Evolutionary conservation across 2,329 filamentous ascomycete genomes (phyloP).

Genomic region (Trichoderma koningii): DNA sequence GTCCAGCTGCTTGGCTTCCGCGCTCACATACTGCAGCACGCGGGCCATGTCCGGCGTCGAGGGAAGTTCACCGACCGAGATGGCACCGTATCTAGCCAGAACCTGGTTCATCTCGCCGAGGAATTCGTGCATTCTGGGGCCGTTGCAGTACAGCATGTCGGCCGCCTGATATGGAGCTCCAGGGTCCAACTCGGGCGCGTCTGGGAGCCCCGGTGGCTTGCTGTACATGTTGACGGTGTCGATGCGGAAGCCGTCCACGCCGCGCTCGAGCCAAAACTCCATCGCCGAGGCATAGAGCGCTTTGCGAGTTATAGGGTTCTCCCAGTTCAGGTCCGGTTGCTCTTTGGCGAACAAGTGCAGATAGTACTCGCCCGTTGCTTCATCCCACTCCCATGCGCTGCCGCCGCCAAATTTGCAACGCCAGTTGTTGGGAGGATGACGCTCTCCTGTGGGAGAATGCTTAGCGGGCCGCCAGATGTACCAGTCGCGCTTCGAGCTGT

Average conservation of each 20-base stretch:
- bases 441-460: conserved; percentile 57
- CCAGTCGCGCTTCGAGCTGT: conserved; percentile 68
- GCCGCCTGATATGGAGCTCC: conserved; percentile 55
- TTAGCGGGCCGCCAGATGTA: conserved; percentile 61
- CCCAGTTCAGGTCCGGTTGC: conserved; percentile 87
- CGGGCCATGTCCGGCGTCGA: conserved; percentile 59
- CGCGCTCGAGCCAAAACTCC: conserved; percentile 76
- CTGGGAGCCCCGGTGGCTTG: conserved; percentile 60
- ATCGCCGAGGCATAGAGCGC: conserved; percentile 73
- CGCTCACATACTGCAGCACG: conserved; percentile 62
- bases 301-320: conserved; percentile 65
- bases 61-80: conserved; percentile 71
- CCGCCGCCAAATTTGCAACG: conserved; percentile 60
- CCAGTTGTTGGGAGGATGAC: conserved; percentile 77
- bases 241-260: conserved; percentile 73
- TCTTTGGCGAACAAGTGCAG: conserved; percentile 73
- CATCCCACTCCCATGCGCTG: conserved; percentile 71
- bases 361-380: conserved; percentile 73
- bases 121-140: conserved; percentile 69
- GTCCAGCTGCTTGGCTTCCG: conserved; percentile 60
- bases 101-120: conserved; percentile 66
- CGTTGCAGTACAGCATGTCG: conserved; percentile 63
- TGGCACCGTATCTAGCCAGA: conserved; percentile 61
- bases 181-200: conserved; percentile 57
- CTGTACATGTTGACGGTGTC: conserved; percentile 75